phyloP scores from a whole-genome alignment of 2,329 filamentous ascomycete species.

The Calonectria pauciramosa region DNA sequence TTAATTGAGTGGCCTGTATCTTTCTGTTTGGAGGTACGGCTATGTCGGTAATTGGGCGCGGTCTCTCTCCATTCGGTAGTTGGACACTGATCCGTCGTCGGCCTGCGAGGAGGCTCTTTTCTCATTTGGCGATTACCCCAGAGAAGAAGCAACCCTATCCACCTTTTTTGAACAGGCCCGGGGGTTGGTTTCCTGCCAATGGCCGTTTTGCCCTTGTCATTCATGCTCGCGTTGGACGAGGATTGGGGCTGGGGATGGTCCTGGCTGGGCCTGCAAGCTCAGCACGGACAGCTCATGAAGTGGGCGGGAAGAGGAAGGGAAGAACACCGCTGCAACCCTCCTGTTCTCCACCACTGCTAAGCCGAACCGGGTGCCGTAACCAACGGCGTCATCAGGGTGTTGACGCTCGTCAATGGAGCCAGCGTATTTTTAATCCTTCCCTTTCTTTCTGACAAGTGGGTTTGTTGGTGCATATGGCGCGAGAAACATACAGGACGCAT shows the following conservation, averaged over 20 bases:
- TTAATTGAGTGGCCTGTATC: neutral
- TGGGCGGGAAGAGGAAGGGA: neutral
- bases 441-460: neutral
- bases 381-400: neutral
- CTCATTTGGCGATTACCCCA: slow-evolving; percentile 34
- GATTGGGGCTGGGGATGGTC: slow-evolving; percentile 21
- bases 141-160: slow-evolving; percentile 27
- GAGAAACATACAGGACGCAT: neutral
- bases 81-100: neutral
- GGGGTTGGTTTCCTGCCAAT: slow-evolving; percentile 12
- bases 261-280: slow-evolving; percentile 10
- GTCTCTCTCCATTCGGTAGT: slow-evolving; percentile 13
- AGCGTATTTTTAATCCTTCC: neutral
- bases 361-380: neutral
- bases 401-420: slow-evolving; percentile 5
- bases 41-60: slow-evolving; percentile 24
- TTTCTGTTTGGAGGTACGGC: neutral
- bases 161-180: neutral
- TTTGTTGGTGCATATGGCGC: neutral
- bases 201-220: slow-evolving; percentile 18
- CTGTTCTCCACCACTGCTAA: neutral
- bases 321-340: neutral
- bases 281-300: slow-evolving; percentile 1
- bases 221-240: neutral
- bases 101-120: neutral